Conservation (phyloP, 495 filamentous ascomycete species). For the Rhypophila decipiens region DNA sequence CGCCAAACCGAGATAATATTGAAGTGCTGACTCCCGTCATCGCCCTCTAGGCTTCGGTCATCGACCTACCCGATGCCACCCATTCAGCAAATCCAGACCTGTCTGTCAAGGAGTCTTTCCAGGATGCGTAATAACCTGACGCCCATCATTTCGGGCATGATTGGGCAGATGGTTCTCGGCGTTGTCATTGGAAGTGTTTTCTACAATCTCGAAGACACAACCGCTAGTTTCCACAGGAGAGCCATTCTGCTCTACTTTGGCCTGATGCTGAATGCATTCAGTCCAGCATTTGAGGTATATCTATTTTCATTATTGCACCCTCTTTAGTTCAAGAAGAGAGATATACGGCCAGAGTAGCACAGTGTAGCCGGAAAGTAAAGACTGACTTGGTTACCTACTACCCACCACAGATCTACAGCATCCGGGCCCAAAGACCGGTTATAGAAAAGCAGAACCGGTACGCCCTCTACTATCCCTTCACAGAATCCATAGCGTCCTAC, state of each 20-base stretch:
- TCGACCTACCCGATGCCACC: conserved; percentile 49
- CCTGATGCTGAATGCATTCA: conserved; percentile 47
- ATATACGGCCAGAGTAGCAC: too few relatives aligned
- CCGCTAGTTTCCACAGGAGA: conserved; percentile 52
- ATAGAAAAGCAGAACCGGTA: conserved; percentile 58
- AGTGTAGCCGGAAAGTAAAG: too few relatives aligned
- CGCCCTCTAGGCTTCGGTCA: neutral
- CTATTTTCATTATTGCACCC: too few relatives aligned
- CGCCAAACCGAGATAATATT: too few relatives aligned
- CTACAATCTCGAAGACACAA: conserved; percentile 48
- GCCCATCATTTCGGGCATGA: conserved; percentile 48
- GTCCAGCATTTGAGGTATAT: conserved; percentile 53
- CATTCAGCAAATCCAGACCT: conserved; percentile 48
- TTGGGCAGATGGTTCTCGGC: conserved; percentile 56
- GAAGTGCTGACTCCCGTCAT: neutral
- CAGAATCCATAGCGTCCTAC: conserved; percentile 49
- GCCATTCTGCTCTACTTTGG: conserved; percentile 64
- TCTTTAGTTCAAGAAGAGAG: too few relatives aligned
- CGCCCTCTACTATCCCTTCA: conserved; percentile 54
- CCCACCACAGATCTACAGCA: too few relatives aligned
- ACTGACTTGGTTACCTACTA: too few relatives aligned
- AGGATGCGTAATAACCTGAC: conserved; percentile 50
- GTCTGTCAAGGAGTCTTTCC: conserved; percentile 52
- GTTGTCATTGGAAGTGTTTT: conserved; percentile 64
- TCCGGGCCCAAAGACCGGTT: conserved; percentile 46